Conservation (phyloP, 1,284 basidiomycete genomes). For the Cutaneotrichosporon cavernicola region DNA sequence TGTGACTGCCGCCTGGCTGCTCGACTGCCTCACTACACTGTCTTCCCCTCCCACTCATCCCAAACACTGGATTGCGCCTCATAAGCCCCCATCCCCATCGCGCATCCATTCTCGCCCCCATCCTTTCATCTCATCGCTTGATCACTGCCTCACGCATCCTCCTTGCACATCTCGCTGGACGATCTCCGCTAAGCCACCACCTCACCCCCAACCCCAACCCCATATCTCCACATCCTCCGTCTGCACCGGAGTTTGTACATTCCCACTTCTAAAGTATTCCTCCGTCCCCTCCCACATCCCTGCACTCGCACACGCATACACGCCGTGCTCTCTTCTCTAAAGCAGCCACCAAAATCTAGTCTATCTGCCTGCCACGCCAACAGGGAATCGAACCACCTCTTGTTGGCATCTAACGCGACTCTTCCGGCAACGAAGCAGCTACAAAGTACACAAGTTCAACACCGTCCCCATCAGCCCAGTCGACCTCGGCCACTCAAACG, state of each 20-base stretch:
- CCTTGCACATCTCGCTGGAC: background rate
- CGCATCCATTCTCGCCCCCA: background rate
- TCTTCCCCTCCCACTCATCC: background rate
- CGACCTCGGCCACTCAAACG: background rate
- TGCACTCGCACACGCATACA: background rate
- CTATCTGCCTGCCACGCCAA: background rate
- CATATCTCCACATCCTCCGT: background rate
- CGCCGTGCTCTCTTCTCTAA: background rate
- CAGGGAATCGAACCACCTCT: background rate
- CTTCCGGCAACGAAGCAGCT: background rate
- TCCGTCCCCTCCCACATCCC: background rate
- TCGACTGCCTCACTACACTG: background rate
- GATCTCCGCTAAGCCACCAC: background rate
- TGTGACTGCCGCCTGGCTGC: background rate
- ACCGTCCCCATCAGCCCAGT: background rate
- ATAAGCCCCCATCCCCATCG: background rate
- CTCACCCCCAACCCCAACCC: background rate
- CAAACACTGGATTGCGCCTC: background rate
- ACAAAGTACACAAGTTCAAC: background rate
- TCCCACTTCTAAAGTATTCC: background rate
- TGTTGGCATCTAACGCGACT: background rate
- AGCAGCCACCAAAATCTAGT: background rate
- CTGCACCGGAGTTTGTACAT: background rate
- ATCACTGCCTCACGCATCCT: background rate
- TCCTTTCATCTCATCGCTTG: background rate